Conservation (phyloP, 331 rosid species). For the Malus hybrid region DNA sequence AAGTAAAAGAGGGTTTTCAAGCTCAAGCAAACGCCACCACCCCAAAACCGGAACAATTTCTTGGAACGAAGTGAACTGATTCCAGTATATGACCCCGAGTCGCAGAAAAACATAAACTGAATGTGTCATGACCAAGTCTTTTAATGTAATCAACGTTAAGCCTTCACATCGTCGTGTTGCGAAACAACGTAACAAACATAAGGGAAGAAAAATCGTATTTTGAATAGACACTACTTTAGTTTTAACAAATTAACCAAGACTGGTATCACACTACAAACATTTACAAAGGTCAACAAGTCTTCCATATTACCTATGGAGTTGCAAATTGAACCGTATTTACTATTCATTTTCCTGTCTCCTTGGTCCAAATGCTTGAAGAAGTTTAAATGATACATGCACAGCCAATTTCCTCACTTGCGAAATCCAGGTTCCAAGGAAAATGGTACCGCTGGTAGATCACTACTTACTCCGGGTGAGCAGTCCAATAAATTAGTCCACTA, state of each 20-base stretch:
- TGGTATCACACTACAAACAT: constrained; percentile 17
- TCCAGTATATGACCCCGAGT: neutral
- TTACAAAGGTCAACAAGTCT: constrained; percentile 24
- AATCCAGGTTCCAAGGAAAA: constrained; percentile 16
- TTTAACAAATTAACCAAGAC: neutral
- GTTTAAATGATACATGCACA: constrained; percentile 15
- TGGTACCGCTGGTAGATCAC: neutral
- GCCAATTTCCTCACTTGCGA: constrained; percentile 19
- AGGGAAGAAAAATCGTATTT: neutral
- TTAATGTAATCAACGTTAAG: neutral
- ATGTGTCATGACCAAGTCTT: neutral
- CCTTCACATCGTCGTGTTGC: neutral
- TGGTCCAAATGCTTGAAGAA: constrained; percentile 15
- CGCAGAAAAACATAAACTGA: neutral
- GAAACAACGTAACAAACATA: neutral
- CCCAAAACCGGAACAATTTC: neutral
- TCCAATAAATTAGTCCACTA: constrained; percentile 96
- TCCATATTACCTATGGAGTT: neutral
- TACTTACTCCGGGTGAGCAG: constrained; percentile 76
- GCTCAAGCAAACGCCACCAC: neutral
- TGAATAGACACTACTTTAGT: neutral
- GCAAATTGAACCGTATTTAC: neutral
- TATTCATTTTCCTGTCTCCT: constrained; percentile 3
- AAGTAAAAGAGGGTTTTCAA: no score
- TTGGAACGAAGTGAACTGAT: neutral